Evolutionary conservation across 2,329 filamentous ascomycete species (phyloP).

Genomic region (Pseudogymnoascus sp.): DNA sequence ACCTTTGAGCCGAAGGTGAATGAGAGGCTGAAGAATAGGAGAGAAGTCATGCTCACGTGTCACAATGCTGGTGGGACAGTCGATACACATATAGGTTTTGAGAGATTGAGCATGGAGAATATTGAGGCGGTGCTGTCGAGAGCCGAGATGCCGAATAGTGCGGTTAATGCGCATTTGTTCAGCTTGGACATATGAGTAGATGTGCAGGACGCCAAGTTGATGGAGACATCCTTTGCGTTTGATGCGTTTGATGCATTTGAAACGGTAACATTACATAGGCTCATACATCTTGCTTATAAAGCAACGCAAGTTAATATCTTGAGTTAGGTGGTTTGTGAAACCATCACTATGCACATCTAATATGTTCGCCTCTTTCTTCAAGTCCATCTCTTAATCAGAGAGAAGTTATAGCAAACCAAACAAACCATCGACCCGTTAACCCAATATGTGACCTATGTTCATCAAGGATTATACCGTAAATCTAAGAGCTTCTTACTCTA

Average conservation of each 20-base stretch:
- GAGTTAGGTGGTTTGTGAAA: neutral
- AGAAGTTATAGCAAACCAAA: neutral
- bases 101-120: conserved; percentile 60
- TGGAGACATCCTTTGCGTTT: neutral
- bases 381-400: neutral
- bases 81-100: conserved; percentile 56
- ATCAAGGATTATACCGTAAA: neutral
- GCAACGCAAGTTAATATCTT: neutral
- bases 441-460: neutral
- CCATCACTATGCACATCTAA: neutral
- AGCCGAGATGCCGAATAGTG: conserved; percentile 46
- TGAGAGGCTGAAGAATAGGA: conserved; percentile 22
- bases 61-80: conserved; percentile 62
- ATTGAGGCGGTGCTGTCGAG: conserved; percentile 50
- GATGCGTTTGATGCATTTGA: neutral
- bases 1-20: conserved; percentile 45
- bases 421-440: neutral
- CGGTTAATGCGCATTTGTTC: conserved; percentile 49
- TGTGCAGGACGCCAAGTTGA: neutral
- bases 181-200: conserved; percentile 1
- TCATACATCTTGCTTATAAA: neutral
- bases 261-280: neutral
- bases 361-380: neutral
- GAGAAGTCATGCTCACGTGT: conserved; percentile 48
- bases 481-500: neutral